A percentile compares a stretch with the other conserved stretches of the same genome.
Conservation (phyloP, 176 grass and related monocot genomes). For the Carex scoparia region DNA sequence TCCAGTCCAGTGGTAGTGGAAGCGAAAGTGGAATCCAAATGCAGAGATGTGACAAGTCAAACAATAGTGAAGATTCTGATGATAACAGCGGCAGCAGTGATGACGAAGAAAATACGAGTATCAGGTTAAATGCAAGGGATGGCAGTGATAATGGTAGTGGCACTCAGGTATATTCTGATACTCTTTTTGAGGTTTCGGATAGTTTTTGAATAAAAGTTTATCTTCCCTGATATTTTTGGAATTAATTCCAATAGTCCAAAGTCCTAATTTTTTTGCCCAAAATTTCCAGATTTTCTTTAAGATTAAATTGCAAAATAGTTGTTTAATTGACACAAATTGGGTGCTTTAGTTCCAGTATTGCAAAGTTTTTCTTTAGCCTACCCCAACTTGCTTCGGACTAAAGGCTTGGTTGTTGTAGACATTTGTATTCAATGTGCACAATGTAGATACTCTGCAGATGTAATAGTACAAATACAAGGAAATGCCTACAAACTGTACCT, state of each 20-base stretch:
- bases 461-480: neutral
- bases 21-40: constrained; percentile 90
- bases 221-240: neutral
- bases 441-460: neutral
- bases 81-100: constrained; percentile 52
- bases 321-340: neutral
- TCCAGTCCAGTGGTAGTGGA: constrained; percentile 83
- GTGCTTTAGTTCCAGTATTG: neutral
- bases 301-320: neutral
- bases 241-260: neutral
- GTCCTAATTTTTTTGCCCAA: neutral
- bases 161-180: constrained; percentile 52
- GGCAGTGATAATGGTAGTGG: constrained; percentile 81
- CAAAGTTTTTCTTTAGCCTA: neutral
- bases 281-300: neutral
- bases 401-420: no score
- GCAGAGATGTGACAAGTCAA: constrained; percentile 52
- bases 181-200: neutral
- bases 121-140: constrained; percentile 59
- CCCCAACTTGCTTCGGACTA: no score
- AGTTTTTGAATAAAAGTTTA: neutral
- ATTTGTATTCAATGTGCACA: neutral
- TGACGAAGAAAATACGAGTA: constrained; percentile 39
- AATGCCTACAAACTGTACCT: neutral
- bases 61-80: constrained; percentile 39